These are phyloP conservation scores for Diplocarpon mali DNA, from an alignment of 2,329 filamentous ascomycete genomes.

Conservation along the genomic window DNA sequence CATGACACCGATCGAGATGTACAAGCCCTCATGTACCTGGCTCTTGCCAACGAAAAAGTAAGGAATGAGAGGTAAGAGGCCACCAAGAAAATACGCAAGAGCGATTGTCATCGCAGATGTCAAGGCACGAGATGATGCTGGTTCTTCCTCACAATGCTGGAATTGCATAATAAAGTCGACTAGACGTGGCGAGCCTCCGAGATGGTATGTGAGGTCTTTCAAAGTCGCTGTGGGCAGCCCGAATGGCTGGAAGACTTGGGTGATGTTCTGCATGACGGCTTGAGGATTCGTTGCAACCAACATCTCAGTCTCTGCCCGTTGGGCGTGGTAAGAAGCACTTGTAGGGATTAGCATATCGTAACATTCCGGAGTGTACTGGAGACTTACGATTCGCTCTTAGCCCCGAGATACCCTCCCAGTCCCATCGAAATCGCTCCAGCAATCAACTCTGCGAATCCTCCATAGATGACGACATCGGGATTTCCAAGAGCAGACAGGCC, in stretches of 20 bases:
- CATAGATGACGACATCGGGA: constrained; percentile 43
- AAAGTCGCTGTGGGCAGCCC: constrained; percentile 24
- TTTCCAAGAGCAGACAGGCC: constrained; percentile 40
- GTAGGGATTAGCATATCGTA: constrained; percentile 11
- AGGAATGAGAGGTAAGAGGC: constrained; percentile 43
- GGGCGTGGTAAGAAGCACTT: constrained; percentile 26
- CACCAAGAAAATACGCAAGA: constrained; percentile 44
- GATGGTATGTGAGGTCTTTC: constrained; percentile 27
- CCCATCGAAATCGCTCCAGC: constrained; percentile 54
- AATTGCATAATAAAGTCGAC: constrained; percentile 32
- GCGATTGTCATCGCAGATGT: constrained; percentile 43
- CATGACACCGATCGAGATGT: constrained; percentile 49
- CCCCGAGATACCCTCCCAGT: constrained; percentile 47
- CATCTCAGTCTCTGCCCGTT: constrained; percentile 20
- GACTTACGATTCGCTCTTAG: constrained; percentile 33
- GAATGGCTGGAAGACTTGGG: constrained; percentile 28
- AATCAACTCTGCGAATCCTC: constrained; percentile 49
- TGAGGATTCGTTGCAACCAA: constrained; percentile 20
- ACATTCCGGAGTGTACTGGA: neutral
- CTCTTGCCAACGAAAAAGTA: constrained; percentile 37
- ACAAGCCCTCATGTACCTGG: constrained; percentile 37
- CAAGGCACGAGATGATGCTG: constrained; percentile 25
- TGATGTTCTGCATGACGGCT: constrained; percentile 22
- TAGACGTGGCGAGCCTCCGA: constrained; percentile 25
- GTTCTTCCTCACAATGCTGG: constrained; percentile 25